These are phyloP conservation scores for Silene uniflora DNA, from an alignment of 148 eudicot genomes.

Conservation along the genomic window DNA sequence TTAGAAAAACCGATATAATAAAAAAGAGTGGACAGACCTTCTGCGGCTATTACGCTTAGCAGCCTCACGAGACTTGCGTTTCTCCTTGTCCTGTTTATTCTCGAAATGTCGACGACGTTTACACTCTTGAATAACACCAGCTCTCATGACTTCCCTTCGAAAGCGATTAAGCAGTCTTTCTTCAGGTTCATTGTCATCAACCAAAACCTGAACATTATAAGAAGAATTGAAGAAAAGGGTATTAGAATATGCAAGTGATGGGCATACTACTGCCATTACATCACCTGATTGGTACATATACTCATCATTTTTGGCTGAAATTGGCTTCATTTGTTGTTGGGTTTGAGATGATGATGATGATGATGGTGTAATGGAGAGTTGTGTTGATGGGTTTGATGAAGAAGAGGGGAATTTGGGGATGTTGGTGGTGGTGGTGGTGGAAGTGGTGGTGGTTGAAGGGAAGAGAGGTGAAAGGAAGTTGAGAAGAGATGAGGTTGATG, in stretches of 20 bases:
- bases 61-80: slow-evolving; percentile 85
- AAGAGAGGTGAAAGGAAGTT: slow-evolving; percentile 51
- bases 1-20: no score
- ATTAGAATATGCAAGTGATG: slow-evolving; percentile 52
- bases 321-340: not conserved
- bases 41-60: slow-evolving; percentile 80
- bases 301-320: slow-evolving; percentile 14
- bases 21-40: slow-evolving; percentile 38
- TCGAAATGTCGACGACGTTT: slow-evolving; percentile 67
- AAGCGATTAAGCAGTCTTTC: slow-evolving; percentile 62
- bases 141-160: slow-evolving; percentile 76
- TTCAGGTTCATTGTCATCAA: slow-evolving; percentile 72
- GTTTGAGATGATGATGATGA: not conserved
- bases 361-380: slow-evolving; percentile 8
- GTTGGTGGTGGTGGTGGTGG: slow-evolving; percentile 6
- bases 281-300: slow-evolving; percentile 19
- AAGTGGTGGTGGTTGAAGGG: slow-evolving; percentile 36
- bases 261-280: slow-evolving; percentile 55
- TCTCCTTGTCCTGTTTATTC: slow-evolving; percentile 72
- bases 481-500: slow-evolving; percentile 52
- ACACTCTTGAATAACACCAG: slow-evolving; percentile 82
- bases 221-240: slow-evolving; percentile 52
- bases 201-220: slow-evolving; percentile 80
- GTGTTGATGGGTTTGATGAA: slow-evolving; percentile 16
- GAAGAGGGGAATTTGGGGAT: slow-evolving; percentile 25